Evolutionary conservation across 1,284 basidiomycete genomes (phyloP).

Genomic region (Ustilago cynodontis): DNA sequence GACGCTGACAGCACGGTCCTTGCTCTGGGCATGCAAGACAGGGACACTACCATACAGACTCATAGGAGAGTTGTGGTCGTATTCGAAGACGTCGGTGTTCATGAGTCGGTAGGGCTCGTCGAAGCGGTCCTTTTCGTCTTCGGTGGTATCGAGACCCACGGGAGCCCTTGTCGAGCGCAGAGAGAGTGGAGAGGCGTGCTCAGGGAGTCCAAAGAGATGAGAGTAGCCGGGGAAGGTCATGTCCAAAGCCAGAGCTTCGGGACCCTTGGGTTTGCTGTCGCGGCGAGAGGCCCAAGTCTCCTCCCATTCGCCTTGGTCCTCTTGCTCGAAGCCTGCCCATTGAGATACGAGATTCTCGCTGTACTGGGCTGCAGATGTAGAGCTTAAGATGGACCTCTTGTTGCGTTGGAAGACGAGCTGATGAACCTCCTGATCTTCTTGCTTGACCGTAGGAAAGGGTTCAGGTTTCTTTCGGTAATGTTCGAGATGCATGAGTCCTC

Average conservation of each 20-base stretch:
- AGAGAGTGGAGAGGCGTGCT: slow-evolving; percentile 91
- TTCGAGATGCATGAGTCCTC: slow-evolving; percentile 94
- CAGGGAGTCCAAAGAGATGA: slow-evolving; percentile 93
- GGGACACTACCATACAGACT: slow-evolving; percentile 81
- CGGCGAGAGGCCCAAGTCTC: slow-evolving; percentile 87
- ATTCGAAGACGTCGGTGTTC: slow-evolving; percentile 98
- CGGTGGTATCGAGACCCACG: slow-evolving; percentile 30
- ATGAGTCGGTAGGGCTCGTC: slow-evolving; percentile 91
- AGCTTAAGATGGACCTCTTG: slow-evolving; percentile 50
- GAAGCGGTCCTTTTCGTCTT: slow-evolving; percentile 62
- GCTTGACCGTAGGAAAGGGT: slow-evolving; percentile 55
- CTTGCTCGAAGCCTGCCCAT: slow-evolving; percentile 71
- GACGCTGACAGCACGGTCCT: slow-evolving; percentile 83
- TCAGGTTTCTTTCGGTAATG: slow-evolving; percentile 77
- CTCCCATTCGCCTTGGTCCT: slow-evolving; percentile 83
- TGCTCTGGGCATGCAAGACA: slow-evolving; percentile 86
- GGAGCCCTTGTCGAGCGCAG: slow-evolving; percentile 75
- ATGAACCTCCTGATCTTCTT: slow-evolving; percentile 41
- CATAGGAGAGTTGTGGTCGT: slow-evolving; percentile 89
- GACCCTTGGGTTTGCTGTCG: slow-evolving; percentile 97
- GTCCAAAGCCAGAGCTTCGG: slow-evolving; percentile 91
- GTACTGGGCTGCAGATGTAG: slow-evolving; percentile 22
- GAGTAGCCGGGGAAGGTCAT: slow-evolving; percentile 91
- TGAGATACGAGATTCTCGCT: slow-evolving; percentile 42
- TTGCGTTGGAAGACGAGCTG: slow-evolving; percentile 58